phyloP scores from a whole-genome alignment of 2,329 filamentous ascomycete species.

The Xylaria hypoxylon region DNA sequence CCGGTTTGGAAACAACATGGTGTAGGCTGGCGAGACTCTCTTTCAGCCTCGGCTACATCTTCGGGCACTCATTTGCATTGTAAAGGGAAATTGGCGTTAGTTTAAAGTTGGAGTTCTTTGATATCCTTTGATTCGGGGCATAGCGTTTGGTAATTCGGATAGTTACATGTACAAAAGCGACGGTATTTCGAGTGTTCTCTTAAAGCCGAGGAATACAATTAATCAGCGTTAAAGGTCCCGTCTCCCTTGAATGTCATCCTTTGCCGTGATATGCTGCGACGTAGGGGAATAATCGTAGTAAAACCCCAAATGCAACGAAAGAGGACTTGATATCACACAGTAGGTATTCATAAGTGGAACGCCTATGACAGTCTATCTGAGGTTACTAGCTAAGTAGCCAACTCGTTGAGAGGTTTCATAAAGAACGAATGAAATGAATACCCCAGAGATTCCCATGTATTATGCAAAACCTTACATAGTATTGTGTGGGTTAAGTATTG shows the following conservation, averaged over 20 bases:
- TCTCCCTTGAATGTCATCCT: background rate
- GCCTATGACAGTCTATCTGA: background rate
- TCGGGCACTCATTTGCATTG: constrained; percentile 26
- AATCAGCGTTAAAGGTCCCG: constrained; percentile 18
- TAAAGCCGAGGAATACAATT: constrained; percentile 25
- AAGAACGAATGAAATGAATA: background rate
- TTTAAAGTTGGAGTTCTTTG: constrained; percentile 29
- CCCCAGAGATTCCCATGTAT: too few species aligned
- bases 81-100: constrained; percentile 27
- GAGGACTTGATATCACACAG: background rate
- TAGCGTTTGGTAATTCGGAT: constrained; percentile 28
- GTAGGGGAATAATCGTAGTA: background rate
- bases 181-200: constrained; percentile 22
- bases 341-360: too few species aligned
- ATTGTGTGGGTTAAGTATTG: background rate
- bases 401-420: background rate
- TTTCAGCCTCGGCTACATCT: background rate
- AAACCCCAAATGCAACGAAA: constrained; percentile 2
- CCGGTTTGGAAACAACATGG: constrained; percentile 53
- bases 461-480: background rate
- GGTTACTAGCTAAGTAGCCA: too few species aligned
- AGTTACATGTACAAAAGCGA: constrained; percentile 29
- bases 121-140: constrained; percentile 40
- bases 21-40: constrained; percentile 19
- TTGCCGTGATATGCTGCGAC: background rate